A percentile compares a stretch with the other conserved stretches of the same genome.
Conservation (phyloP, 2,329 filamentous ascomycete genomes). For the Harringtonia aguacate region DNA sequence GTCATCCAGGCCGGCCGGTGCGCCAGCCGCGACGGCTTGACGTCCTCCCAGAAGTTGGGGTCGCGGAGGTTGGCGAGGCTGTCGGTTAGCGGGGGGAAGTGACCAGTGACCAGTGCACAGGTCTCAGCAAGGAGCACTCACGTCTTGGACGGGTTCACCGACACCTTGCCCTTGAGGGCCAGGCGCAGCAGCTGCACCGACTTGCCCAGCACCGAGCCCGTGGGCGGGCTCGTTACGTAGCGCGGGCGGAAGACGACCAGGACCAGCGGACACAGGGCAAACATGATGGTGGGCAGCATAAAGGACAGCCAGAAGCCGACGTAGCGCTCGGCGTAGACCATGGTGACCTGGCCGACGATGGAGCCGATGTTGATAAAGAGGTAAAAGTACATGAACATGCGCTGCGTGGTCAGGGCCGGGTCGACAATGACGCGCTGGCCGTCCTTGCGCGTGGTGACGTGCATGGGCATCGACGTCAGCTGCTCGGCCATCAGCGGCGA, state of each 20-base stretch:
- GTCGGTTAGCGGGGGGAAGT: slow-evolving; percentile 20
- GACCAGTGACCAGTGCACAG: no score
- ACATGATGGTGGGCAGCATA: slow-evolving; percentile 54
- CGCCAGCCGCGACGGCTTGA: slow-evolving; percentile 51
- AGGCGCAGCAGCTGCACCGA: slow-evolving; percentile 49
- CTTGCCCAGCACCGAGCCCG: slow-evolving; percentile 58
- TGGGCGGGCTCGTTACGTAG: slow-evolving; percentile 49
- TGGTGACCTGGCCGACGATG: slow-evolving; percentile 48
- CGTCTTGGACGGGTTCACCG: slow-evolving; percentile 50
- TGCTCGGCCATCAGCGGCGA: slow-evolving; percentile 61
- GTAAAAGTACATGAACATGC: slow-evolving; percentile 55
- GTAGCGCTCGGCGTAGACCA: slow-evolving; percentile 64
- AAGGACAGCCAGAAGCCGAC: slow-evolving; percentile 65
- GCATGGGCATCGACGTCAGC: slow-evolving; percentile 44
- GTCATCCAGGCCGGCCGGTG: slow-evolving; percentile 58
- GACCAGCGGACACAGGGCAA: slow-evolving; percentile 51
- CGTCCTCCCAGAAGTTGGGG: slow-evolving; percentile 51
- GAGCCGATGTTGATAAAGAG: slow-evolving; percentile 63
- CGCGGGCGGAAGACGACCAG: slow-evolving; percentile 45
- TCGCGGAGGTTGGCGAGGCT: slow-evolving; percentile 32
- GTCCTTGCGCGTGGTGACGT: slow-evolving; percentile 36
- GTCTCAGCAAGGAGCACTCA: no score
- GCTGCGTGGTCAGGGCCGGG: slow-evolving; percentile 53
- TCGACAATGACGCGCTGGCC: slow-evolving; percentile 62
- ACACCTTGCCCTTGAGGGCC: slow-evolving; percentile 61